Conservation (phyloP, 192 early-diverging fungal genomes). For the Piromyces finnis region DNA sequence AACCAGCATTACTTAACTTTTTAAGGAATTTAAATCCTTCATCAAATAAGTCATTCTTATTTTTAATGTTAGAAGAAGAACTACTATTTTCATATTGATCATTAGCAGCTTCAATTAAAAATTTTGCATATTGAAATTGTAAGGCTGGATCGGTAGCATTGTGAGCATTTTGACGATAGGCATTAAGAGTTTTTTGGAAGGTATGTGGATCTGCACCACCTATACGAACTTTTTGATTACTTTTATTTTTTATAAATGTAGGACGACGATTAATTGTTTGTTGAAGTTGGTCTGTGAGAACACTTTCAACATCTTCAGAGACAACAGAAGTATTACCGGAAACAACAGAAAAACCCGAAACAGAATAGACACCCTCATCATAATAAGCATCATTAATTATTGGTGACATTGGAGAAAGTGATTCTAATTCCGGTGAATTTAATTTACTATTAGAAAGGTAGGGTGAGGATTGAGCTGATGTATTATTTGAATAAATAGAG, state of each 20-base stretch:
- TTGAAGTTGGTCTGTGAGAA: background rate
- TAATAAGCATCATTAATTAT: background rate
- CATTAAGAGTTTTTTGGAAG: background rate
- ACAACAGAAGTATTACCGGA: background rate
- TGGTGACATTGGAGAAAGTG: background rate
- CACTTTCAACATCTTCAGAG: background rate
- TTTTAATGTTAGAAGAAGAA: background rate
- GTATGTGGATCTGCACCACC: background rate
- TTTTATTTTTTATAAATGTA: background rate
- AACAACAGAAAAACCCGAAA: background rate
- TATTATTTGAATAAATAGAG: too few species aligned
- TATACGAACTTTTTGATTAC: background rate
- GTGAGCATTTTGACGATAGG: background rate
- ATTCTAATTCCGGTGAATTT: background rate
- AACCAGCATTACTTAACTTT: slow-evolving; percentile 1
- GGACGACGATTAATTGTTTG: background rate
- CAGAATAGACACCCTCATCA: background rate
- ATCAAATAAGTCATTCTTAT: background rate
- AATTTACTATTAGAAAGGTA: too few species aligned
- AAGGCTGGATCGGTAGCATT: background rate
- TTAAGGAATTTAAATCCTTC: slow-evolving; percentile 3
- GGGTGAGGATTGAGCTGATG: too few species aligned
- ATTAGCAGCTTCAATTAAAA: background rate
- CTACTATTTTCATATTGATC: background rate
- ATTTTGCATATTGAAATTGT: background rate